Base-by-base conservation (phyloP, 345 rosid species). In the Turnera subulata region DNA sequence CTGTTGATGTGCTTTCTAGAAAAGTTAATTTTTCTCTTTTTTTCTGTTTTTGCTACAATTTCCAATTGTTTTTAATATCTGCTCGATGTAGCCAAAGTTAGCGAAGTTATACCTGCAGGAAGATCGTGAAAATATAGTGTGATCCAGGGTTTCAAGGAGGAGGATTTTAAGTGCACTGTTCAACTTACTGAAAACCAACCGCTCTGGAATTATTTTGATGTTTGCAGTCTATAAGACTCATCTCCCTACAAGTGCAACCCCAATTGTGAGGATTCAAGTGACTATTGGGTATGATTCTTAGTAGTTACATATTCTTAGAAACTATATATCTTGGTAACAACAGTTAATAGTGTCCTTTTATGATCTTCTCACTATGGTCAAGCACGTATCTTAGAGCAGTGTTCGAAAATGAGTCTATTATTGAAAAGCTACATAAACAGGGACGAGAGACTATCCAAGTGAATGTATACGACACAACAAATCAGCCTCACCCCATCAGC, bases 151-250 rank as follows among this genome's bases (percentile, higher is more conserved):
- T 45, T 86, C 81, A 6, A 95, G 96, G 59, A 88, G 83, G 68
- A 95, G 98, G 48, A 96, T 88, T 67, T 77, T 92, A 48, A 92
- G 96, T 56, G 98, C 98, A 66, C 98, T 96, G 61, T 92, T 92
- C 57, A 80, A 81, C 71, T 67, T 92, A 68, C 71, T 92, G 39
- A 92, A 92, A 81, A 76, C 95, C 50, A 86, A 86, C 46, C 82
- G 98, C 35, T 96, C 88, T 26, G 98, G 98, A 47, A 95, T 92
- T 55, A 92, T 92, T 58, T 76, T 92, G 81, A 92, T 95, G 46
- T 92, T 88, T 72, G 96, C 95, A 23, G 89, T 92, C 44, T 92
- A 92, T 73, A 88, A 80, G 72, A 74, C 69, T 58, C 92, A 86
- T 57, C 87, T 92, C 33, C 91, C 90, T 14, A 66, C 87, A 38